Evolutionary conservation across 768 basidiomycete species (phyloP).

Genomic region (Rhodotorula graminis): DNA sequence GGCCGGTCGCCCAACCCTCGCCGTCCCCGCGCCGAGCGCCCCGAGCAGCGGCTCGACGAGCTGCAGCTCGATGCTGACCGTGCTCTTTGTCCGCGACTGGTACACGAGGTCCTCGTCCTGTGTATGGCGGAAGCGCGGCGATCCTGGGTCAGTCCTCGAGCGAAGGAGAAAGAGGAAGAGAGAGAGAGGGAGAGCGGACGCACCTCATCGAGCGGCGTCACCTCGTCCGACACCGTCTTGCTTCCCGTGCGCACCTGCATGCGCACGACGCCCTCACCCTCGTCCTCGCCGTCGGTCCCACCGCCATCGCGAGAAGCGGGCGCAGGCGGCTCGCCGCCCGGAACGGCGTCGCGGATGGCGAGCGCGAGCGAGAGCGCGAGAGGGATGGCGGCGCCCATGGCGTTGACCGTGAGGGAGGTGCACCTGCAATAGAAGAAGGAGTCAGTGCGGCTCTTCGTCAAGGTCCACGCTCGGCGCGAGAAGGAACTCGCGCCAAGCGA

Average conservation of each 20-base stretch:
- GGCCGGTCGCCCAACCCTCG: neutral
- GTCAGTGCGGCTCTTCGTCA: neutral
- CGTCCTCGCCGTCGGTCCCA: slow-evolving; percentile 44
- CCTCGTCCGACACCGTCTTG: slow-evolving; percentile 58
- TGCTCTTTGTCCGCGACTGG: slow-evolving; percentile 36
- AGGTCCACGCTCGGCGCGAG: too few species aligned
- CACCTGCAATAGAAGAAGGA: slow-evolving; percentile 54
- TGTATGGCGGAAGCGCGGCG: too few species aligned
- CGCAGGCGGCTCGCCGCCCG: slow-evolving; percentile 50
- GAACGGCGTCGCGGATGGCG: slow-evolving; percentile 68
- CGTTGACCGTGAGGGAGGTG: slow-evolving; percentile 67
- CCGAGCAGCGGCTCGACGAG: slow-evolving; percentile 17
- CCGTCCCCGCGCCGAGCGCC: neutral
- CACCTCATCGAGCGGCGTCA: slow-evolving; percentile 60
- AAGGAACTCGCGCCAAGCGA: neutral
- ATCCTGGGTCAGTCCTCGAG: neutral
- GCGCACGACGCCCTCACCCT: slow-evolving; percentile 62
- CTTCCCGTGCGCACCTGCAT: slow-evolving; percentile 48
- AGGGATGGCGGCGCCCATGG: slow-evolving; percentile 86
- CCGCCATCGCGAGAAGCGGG: neutral
- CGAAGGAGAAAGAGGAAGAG: too few species aligned
- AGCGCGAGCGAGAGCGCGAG: slow-evolving; percentile 65
- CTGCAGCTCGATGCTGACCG: slow-evolving; percentile 24
- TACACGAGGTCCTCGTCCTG: slow-evolving; percentile 41
- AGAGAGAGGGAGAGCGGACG: neutral